A percentile compares a stretch with the other conserved stretches of the same genome.
Evolutionary conservation across 306 rosid species (phyloP).

Genomic region (Mucuna pruriens): DNA sequence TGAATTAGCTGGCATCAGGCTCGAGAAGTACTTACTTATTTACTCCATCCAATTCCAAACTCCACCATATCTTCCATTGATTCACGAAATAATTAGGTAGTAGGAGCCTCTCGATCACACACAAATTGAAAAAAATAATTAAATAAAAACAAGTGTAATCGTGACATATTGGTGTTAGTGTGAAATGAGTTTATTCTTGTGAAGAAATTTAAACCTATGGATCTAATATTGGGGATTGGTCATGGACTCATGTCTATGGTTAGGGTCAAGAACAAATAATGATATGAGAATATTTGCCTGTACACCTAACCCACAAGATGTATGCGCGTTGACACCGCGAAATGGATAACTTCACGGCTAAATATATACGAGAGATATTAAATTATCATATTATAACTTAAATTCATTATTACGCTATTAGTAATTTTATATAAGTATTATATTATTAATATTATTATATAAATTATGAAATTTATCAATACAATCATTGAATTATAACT

Average conservation of each 20-base stretch:
- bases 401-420: too few relatives aligned
- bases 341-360: conserved; percentile 24
- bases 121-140: not conserved
- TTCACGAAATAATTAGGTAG: not conserved
- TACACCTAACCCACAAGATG: conserved; percentile 19
- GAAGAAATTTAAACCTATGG: not conserved
- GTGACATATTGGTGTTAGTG: not conserved
- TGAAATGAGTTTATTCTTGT: conserved; percentile 22
- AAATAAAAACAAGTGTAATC: not conserved
- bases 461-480: too few relatives aligned
- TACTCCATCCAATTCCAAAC: not conserved
- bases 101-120: not conserved
- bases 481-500: too few relatives aligned
- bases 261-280: conserved; percentile 19
- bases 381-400: not conserved
- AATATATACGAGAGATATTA: not conserved
- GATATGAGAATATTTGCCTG: conserved; percentile 17
- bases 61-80: not conserved
- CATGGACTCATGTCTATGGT: not conserved
- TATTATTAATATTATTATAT: too few relatives aligned
- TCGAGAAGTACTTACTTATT: not conserved
- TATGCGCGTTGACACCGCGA: conserved; percentile 8
- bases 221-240: conserved; percentile 1
- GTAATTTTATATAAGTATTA: too few relatives aligned
- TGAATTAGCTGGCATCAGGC: not conserved